Evolutionary conservation across 768 basidiomycete species (phyloP).

Genomic region (Mycena belliarum): DNA sequence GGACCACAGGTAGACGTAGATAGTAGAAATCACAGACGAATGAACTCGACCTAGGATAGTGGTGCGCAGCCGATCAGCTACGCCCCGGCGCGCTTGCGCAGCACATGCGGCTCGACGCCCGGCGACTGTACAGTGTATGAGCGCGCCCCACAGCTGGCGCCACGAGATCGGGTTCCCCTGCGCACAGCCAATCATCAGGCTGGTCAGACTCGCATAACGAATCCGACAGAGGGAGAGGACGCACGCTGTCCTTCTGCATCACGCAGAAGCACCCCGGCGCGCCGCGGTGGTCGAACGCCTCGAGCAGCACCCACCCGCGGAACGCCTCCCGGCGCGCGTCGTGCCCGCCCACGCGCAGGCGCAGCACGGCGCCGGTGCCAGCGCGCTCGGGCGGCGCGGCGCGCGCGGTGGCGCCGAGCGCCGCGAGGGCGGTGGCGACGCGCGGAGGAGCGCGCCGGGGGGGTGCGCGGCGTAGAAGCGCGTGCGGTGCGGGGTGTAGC

Average conservation of each 20-base stretch:
- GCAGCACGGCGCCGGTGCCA: conserved; percentile 23
- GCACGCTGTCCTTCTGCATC: conserved; percentile 68
- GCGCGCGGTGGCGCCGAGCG: conserved; percentile 52
- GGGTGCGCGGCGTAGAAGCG: conserved; percentile 73
- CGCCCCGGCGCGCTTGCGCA: conserved; percentile 14
- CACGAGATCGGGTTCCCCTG: conserved; percentile 80
- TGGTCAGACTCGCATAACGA: too few species aligned
- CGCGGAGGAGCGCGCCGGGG: conserved; percentile 51
- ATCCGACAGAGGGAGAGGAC: conserved; percentile 22
- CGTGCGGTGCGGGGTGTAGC: conserved; percentile 75
- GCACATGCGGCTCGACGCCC: conserved; percentile 59
- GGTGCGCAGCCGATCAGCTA: too few species aligned
- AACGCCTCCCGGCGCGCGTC: conserved; percentile 64
- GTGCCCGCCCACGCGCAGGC: conserved; percentile 65
- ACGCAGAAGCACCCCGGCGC: conserved; percentile 63
- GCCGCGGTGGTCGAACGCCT: conserved; percentile 54
- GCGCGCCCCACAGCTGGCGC: conserved; percentile 71
- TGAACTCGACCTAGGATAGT: too few species aligned
- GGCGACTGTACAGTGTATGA: conserved; percentile 56
- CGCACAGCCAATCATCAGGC: neutral
- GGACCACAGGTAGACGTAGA: too few species aligned
- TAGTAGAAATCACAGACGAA: too few species aligned
- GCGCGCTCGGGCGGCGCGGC: conserved; percentile 33
- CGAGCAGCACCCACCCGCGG: conserved; percentile 77
- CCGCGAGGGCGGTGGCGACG: conserved; percentile 54